Percentiles rank a stretch among this genome's conserved stretches.
These are phyloP conservation scores for Naganishia kalamii DNA, from an alignment of 768 basidiomycete genomes.

Conservation along the genomic window DNA sequence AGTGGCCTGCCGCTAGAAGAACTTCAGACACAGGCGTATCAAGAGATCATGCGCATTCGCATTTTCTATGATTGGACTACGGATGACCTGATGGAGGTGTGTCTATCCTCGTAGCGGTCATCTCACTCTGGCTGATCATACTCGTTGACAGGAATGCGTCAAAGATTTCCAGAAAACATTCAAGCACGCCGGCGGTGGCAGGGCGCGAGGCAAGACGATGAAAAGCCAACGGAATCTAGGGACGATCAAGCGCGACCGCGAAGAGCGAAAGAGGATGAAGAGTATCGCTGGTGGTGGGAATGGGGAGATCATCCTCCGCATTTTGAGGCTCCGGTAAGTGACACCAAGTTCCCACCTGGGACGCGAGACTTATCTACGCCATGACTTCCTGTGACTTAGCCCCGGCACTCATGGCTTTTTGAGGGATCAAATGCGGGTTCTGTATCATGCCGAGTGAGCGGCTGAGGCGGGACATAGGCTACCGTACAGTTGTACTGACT, in stretches of 20 bases:
- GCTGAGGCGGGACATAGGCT: too few species aligned
- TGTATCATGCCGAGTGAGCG: too few species aligned
- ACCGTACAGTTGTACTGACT: background rate
- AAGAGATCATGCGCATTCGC: constrained; percentile 79
- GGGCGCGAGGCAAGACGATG: constrained; percentile 87
- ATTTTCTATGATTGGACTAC: constrained; percentile 87
- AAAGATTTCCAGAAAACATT: constrained; percentile 87
- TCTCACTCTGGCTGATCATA: background rate
- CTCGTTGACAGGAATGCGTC: constrained; percentile 77
- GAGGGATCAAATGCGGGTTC: too few species aligned
- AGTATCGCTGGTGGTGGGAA: constrained; percentile 50
- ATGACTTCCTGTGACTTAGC: too few species aligned
- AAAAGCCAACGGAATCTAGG: constrained; percentile 88
- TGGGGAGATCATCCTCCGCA: constrained; percentile 87
- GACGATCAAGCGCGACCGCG: constrained; percentile 92
- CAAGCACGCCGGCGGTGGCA: constrained; percentile 64
- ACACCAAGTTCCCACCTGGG: too few species aligned
- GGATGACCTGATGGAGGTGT: constrained; percentile 48
- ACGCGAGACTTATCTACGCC: too few species aligned
- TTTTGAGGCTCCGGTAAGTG: constrained; percentile 85
- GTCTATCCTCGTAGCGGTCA: background rate
- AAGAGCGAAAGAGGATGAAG: constrained; percentile 77
- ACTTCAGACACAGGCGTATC: constrained; percentile 89
- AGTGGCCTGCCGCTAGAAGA: constrained; percentile 70
- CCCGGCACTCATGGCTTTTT: too few species aligned